A percentile compares a stretch with the other conserved stretches of the same genome.
Conservation (phyloP, 805 yeast species). For the Vanderwaltozyma yarrowii region DNA sequence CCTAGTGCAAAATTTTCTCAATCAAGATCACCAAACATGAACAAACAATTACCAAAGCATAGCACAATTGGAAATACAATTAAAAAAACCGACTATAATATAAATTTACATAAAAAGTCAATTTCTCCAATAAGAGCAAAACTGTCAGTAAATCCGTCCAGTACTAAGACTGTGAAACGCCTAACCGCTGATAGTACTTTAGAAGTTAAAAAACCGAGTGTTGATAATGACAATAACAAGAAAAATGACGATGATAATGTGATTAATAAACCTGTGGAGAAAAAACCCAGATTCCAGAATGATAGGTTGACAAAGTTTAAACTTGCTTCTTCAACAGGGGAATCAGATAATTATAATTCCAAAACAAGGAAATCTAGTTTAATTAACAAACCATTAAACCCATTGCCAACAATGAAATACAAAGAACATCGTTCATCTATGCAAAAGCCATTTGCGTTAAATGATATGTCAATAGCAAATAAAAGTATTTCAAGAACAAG, state of each 20-base stretch:
- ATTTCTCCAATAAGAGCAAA: neutral
- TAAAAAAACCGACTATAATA: neutral
- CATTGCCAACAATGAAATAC: neutral
- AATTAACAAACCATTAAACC: neutral
- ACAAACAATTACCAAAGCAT: no score
- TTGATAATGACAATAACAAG: no score
- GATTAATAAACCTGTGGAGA: no score
- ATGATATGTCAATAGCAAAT: neutral
- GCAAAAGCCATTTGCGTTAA: neutral
- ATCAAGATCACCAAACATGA: no score
- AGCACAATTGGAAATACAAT: no score
- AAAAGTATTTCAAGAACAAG: neutral
- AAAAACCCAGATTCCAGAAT: conserved; percentile 4
- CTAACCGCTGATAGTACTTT: no score
- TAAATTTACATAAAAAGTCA: neutral
- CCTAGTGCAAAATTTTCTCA: neutral
- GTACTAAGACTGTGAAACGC: neutral
- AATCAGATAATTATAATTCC: neutral
- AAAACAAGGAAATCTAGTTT: neutral
- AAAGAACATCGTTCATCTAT: neutral
- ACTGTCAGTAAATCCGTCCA: neutral
- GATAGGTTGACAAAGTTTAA: conserved; percentile 25
- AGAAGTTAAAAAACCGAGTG: no score
- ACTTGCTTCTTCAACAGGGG: conserved; percentile 11
- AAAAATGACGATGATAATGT: no score